phyloP scores from a whole-genome alignment of 345 rosid genomes.

The Eucalyptus marginata region DNA sequence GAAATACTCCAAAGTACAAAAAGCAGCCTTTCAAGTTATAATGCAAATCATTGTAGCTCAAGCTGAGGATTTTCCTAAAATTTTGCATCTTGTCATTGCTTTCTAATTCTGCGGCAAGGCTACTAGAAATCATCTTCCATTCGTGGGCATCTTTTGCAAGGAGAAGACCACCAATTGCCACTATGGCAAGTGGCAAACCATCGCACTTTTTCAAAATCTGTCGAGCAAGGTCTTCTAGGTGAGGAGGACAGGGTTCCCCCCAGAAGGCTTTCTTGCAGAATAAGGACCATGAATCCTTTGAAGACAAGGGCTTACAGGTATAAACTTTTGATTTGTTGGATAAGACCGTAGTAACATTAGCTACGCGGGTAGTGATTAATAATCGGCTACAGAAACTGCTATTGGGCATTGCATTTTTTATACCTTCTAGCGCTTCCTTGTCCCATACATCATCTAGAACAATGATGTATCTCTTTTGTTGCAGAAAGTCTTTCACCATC shows the following conservation, averaged over 20 bases:
- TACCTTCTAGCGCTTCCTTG: too few relatives aligned
- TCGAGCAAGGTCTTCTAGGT: not conserved
- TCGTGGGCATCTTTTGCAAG: not conserved
- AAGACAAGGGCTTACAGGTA: too few relatives aligned
- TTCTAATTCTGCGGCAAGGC: not conserved
- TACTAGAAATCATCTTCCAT: not conserved
- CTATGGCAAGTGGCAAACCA: not conserved
- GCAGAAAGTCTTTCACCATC: not conserved
- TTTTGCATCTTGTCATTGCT: not conserved
- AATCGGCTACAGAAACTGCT: too few relatives aligned
- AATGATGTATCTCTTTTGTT: not conserved
- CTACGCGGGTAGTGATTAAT: too few relatives aligned
- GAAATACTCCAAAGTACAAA: not conserved
- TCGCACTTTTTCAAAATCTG: not conserved
- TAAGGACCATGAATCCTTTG: not conserved
- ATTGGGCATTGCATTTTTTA: too few relatives aligned
- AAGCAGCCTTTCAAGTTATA: not conserved
- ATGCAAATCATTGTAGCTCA: not conserved
- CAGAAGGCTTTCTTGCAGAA: not conserved
- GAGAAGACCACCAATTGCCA: not conserved
- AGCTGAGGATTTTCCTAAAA: not conserved
- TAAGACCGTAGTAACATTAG: too few relatives aligned
- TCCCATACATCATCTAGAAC: too few relatives aligned
- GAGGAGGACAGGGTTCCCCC: not conserved
- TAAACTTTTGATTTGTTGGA: too few relatives aligned